Percentiles rank a stretch among this genome's conserved stretches.
phyloP scores from a whole-genome alignment of 345 rosid genomes.

The Ceriops tagal region DNA sequence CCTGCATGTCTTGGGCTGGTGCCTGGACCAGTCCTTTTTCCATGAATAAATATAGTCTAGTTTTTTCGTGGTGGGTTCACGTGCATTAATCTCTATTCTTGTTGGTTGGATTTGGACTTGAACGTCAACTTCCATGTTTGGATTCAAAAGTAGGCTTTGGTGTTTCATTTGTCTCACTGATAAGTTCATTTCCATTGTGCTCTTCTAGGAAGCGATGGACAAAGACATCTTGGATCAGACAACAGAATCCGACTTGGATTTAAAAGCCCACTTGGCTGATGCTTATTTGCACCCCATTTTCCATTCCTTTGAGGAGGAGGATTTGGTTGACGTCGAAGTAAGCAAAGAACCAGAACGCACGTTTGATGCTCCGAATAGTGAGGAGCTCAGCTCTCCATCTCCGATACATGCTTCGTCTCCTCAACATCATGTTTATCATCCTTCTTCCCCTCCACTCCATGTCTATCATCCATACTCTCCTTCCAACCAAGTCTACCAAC shows the following conservation, averaged over 20 bases:
- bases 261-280: conserved; percentile 71
- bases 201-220: conserved; percentile 83
- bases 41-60: no score
- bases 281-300: conserved; percentile 96
- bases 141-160: not conserved
- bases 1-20: no score
- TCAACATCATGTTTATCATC: conserved; percentile 32
- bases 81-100: no score
- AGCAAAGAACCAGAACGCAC: conserved; percentile 7
- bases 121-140: not conserved
- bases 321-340: conserved; percentile 39
- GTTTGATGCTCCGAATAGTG: conserved; percentile 36
- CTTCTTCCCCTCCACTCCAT: conserved; percentile 34
- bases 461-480: conserved; percentile 35
- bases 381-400: conserved; percentile 62
- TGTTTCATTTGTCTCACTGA: not conserved
- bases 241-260: conserved; percentile 51
- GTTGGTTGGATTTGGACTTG: no score
- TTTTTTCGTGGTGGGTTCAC: no score
- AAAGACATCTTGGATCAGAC: conserved; percentile 62
- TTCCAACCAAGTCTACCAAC: conserved; percentile 37
- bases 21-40: no score
- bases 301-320: conserved; percentile 60
- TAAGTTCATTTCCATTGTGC: conserved; percentile 4
- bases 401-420: conserved; percentile 42